These are phyloP conservation scores for Talaromyces sp. DNA, from an alignment of 2,329 filamentous ascomycete species.

Conservation along the genomic window DNA sequence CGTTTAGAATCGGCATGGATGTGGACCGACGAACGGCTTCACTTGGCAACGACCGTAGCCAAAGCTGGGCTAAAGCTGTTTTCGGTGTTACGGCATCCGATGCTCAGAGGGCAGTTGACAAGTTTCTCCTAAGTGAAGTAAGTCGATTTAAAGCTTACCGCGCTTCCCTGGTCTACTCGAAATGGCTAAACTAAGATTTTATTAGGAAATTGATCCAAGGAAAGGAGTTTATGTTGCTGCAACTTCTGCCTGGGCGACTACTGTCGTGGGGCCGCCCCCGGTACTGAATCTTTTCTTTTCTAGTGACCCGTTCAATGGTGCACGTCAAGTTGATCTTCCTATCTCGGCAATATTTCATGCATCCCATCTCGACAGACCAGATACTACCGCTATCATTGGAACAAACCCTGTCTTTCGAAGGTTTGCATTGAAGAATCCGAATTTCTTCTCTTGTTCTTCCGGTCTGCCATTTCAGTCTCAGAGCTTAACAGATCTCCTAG, in stretches of 20 bases:
- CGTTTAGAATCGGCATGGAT: slow-evolving; percentile 7
- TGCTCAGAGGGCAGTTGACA: background rate
- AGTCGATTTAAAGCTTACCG: background rate
- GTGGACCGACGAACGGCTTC: slow-evolving; percentile 5
- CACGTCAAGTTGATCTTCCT: background rate
- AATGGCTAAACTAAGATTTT: background rate
- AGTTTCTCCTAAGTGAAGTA: slow-evolving; percentile 2
- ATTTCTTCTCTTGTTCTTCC: slow-evolving; percentile 7
- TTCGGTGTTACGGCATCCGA: background rate
- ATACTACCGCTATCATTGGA: slow-evolving; percentile 5
- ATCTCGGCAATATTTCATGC: slow-evolving; percentile 8
- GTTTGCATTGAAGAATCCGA: background rate
- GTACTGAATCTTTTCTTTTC: slow-evolving; percentile 4
- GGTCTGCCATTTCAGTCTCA: background rate
- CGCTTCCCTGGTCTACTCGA: background rate
- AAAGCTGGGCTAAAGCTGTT: slow-evolving; percentile 12
- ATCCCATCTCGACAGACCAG: background rate
- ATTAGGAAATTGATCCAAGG: background rate
- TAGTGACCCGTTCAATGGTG: background rate
- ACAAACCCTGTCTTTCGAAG: background rate
- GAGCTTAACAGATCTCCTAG: background rate
- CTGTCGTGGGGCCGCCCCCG: slow-evolving; percentile 4
- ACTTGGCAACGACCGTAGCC: slow-evolving; percentile 5
- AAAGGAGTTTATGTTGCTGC: slow-evolving; percentile 9
- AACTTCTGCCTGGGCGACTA: slow-evolving; percentile 10